Base-by-base conservation (phyloP, 768 basidiomycete species). In the Leccinum uliginosum region DNA sequence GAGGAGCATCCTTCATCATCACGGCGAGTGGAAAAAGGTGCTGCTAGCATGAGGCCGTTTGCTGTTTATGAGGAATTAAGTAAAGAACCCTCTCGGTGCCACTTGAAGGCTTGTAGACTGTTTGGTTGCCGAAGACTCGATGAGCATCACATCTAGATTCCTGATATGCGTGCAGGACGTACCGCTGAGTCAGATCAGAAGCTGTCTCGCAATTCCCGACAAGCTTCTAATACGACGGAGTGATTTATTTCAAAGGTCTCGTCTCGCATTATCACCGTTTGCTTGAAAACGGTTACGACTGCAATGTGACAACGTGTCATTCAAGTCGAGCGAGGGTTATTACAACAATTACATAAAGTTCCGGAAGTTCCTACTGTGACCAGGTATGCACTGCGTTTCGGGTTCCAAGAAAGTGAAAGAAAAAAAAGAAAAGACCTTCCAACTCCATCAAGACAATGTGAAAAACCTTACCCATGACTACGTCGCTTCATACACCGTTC, bases 401-500 rank as follows among this genome's bases (percentile, higher is more conserved):
- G 40, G n/a, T 14, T 21, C 11, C 38, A 40, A 38, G 0, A n/a
- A 17, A 17, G n/a, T n/a, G n/a, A 17, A 24, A 10, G 1, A 3
- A 43, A 35, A 14, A 44, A 23, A 17, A 1, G 2, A 55, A 27
- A 14, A 57, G 44, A 23, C 23, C 19, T 26, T 34, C 29, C 12
- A 15, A 29, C 10, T 58, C 24, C 21, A 30, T 21, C 26, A 6
- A 43, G 30, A 32, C 24, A 17, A 11, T 11, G 32, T 38, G n/a
- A 47, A 46, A 29, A 15, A 6, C n/a, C 9, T 24, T 32, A n/a
- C 51, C 15, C 11, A 2, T n/a, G 21, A 21, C 48, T 67, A 54
- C 47, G n/a, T n/a, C n/a, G 48, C 26, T 52, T 53, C 24, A 24
- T 52, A 46, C 65, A 66, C 14, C 27, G 32, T 19, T 51, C 9